Evolutionary conservation across 2,329 filamentous ascomycete genomes (phyloP).

Genomic region (Fusarium napiforme): DNA sequence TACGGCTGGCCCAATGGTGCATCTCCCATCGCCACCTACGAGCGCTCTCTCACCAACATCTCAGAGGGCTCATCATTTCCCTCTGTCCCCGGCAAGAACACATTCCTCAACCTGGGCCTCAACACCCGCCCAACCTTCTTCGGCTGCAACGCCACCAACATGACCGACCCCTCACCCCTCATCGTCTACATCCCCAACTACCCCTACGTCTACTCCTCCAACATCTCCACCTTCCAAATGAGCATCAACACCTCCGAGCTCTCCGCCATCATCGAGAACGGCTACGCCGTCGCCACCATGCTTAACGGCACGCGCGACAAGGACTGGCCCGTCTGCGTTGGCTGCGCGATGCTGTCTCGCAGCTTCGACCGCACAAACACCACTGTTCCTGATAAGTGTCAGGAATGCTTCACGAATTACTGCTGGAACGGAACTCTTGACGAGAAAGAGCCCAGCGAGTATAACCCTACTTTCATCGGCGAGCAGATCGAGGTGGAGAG

Average conservation of each 20-base stretch:
- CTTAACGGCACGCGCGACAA: conserved; percentile 80
- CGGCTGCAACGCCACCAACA: conserved; percentile 68
- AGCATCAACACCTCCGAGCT: conserved; percentile 73
- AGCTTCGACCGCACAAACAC: conserved; percentile 78
- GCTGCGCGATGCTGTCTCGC: conserved; percentile 84
- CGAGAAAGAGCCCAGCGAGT: conserved; percentile 51
- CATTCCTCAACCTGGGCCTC: conserved; percentile 67
- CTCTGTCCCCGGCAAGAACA: conserved; percentile 63
- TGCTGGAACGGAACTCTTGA: conserved; percentile 89
- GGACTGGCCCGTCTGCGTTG: conserved; percentile 85
- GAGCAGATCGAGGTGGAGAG: conserved; percentile 43
- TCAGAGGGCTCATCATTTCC: conserved; percentile 68
- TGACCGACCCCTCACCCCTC: conserved; percentile 69
- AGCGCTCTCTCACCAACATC: conserved; percentile 60
- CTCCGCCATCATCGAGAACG: conserved; percentile 86
- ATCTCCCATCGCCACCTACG: conserved; percentile 67
- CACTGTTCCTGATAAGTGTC: conserved; percentile 76
- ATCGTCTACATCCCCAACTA: conserved; percentile 85
- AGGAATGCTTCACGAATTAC: conserved; percentile 80
- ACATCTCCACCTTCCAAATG: conserved; percentile 81
- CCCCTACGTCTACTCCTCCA: conserved; percentile 80
- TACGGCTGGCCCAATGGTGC: conserved; percentile 70
- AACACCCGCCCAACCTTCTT: conserved; percentile 72
- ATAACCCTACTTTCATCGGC: conserved; percentile 45
- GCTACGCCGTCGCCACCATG: conserved; percentile 84